A percentile compares a stretch with the other conserved stretches of the same genome.
Conservation (phyloP, 345 rosid genomes). For the Raphanus raphanistrum region DNA sequence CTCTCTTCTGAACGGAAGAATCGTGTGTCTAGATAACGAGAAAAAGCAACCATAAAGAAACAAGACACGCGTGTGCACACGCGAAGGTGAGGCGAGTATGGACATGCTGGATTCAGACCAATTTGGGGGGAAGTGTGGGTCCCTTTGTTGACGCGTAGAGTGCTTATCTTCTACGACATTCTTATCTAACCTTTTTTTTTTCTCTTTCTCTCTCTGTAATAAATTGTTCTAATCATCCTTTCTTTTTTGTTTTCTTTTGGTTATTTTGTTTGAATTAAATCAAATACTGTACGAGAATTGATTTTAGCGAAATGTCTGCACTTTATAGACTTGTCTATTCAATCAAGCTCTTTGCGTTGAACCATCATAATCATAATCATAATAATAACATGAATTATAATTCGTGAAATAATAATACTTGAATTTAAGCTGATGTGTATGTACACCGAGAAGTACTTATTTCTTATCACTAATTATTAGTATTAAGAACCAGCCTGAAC, state of each 20-base stretch:
- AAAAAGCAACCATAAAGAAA: background rate
- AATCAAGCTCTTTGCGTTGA: background rate
- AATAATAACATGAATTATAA: background rate
- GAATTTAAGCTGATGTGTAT: background rate
- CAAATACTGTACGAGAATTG: no score
- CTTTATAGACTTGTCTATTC: background rate
- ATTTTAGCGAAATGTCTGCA: background rate
- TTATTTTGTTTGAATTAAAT: no score
- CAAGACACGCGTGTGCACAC: conserved; percentile 17
- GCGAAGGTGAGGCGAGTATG: conserved; percentile 19
- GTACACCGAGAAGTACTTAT: no score
- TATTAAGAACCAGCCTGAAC: background rate
- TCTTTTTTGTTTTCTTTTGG: conserved; percentile 1
- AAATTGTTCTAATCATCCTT: conserved; percentile 24
- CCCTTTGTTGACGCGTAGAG: conserved; percentile 21
- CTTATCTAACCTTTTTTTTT: conserved; percentile 9
- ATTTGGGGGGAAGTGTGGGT: conserved; percentile 13
- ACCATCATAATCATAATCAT: background rate
- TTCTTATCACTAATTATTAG: background rate
- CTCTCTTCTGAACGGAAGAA: background rate
- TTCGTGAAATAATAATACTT: background rate
- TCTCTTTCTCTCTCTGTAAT: background rate
- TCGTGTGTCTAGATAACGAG: conserved; percentile 22
- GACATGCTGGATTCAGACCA: conserved; percentile 1
- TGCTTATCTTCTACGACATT: conserved; percentile 33